These are phyloP conservation scores for Chenopodium formosanum DNA, from an alignment of 148 eudicot genomes.

Conservation along the genomic window DNA sequence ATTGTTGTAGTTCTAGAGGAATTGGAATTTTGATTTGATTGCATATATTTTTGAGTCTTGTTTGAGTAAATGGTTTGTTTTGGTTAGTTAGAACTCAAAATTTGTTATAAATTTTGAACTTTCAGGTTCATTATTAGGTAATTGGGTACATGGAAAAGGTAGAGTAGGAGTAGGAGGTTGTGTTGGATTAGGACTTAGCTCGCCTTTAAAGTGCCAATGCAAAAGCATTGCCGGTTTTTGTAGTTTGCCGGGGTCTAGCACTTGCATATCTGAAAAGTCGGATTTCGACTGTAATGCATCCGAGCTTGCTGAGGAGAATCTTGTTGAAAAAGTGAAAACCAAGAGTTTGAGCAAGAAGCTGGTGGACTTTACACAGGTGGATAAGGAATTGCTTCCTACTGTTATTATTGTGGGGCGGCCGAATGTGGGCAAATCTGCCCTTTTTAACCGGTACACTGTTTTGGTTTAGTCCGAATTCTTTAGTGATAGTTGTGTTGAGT, in stretches of 20 bases:
- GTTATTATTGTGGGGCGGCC: conserved; percentile 83
- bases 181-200: background rate
- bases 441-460: conserved; percentile 76
- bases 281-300: background rate
- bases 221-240: conserved; percentile 19
- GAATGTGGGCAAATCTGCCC: conserved; percentile 95
- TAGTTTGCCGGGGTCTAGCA: background rate
- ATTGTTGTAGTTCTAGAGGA: too few species aligned
- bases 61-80: background rate
- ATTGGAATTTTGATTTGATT: background rate
- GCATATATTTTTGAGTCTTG: background rate
- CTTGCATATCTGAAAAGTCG: background rate
- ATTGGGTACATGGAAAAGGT: conserved; percentile 21
- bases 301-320: conserved; percentile 21
- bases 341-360: conserved; percentile 25
- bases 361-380: conserved; percentile 71
- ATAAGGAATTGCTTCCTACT: conserved; percentile 75
- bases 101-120: conserved; percentile 1
- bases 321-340: conserved; percentile 26
- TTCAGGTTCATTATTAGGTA: conserved; percentile 28
- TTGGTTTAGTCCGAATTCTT: background rate
- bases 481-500: conserved; percentile 1
- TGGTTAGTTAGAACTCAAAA: background rate
- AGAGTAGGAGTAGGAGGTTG: conserved; percentile 14
- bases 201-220: conserved; percentile 12